Base-by-base conservation (phyloP, 768 basidiomycete genomes). In the Leccinum ochraceum region DNA sequence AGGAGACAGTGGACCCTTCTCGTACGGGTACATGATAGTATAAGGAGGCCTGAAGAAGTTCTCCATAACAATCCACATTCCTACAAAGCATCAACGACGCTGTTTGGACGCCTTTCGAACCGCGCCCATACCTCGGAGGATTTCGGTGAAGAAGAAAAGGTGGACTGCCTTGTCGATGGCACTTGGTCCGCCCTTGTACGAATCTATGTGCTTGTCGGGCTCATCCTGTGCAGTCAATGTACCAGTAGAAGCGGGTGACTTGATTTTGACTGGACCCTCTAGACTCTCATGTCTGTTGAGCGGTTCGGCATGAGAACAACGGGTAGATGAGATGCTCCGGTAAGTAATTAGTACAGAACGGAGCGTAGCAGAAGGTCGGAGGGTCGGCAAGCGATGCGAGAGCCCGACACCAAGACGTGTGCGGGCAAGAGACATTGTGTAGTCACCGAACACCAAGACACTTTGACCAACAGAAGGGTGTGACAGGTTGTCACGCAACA, bases 1-100 rank as follows among this genome's bases (percentile, higher is more conserved):
- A n/a, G n/a, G n/a, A n/a, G n/a, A n/a, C n/a, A n/a, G n/a, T n/a
- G 97, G 97, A 36, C 97, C 97, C 75, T 98, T 98, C 79, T 99
- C 97, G 67, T 94, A 97, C 4, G 95, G 95, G 74, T 94, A 94
- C 89, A 90, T 95, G 81, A 98, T 98, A 34, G 96, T 99, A 76
- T 98, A 99, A 28, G 96, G 96, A 30, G 92, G 93, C 61, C 95
- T 84, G 83, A 92, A 94, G 78, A 92, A 89, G 69, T 94, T 87
- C 76, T 94, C 92, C 60, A 92, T 58, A 30, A 98, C 95, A 71
- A 99, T 89, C 93, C 95, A 97, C 94, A 98, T 95, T 69, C 96
- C 96, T 98, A 67, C 6, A 55, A 39, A 36, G 32, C 37, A 54
- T 65, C 51, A 71, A 65, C 26, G 48, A 57, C 53, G 57, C 60